phyloP scores from a whole-genome alignment of 768 basidiomycete genomes.

The Leccinum subgranulosum region DNA sequence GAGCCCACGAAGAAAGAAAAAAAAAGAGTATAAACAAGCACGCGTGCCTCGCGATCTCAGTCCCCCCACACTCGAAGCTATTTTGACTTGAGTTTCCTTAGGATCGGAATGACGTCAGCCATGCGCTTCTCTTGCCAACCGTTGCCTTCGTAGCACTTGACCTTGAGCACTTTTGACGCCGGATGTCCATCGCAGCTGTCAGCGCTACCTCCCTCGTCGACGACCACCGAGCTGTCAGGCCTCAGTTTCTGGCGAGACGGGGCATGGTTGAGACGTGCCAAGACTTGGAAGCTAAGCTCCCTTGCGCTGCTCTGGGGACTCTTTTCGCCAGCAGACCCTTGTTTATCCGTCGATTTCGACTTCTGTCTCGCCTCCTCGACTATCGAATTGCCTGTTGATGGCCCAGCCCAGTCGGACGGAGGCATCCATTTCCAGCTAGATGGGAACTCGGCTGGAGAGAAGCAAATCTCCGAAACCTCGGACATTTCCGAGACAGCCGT shows the following conservation, averaged over 20 bases:
- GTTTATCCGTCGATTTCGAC: neutral
- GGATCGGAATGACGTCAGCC: constrained; percentile 28
- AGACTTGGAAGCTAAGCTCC: neutral
- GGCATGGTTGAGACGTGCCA: neutral
- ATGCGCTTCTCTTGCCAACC: constrained; percentile 24
- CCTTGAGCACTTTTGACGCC: constrained; percentile 7
- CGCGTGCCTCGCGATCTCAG: neutral
- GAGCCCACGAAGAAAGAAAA: neutral
- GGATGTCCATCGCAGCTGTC: neutral
- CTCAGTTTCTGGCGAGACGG: constrained; percentile 1
- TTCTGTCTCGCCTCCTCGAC: neutral
- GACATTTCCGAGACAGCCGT: neutral
- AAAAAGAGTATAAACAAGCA: neutral
- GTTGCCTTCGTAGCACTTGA: constrained; percentile 10
- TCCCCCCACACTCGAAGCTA: constrained; percentile 1
- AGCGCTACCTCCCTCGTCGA: neutral
- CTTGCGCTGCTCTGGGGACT: neutral
- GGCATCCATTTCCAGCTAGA: constrained; percentile 17
- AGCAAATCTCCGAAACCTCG: neutral
- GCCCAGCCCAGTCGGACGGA: constrained; percentile 26
- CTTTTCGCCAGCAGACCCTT: neutral
- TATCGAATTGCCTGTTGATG: neutral
- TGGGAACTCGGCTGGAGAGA: neutral
- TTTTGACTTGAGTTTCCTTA: constrained; percentile 24
- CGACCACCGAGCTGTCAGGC: neutral